phyloP scores from a whole-genome alignment of 2,329 filamentous ascomycete species.

The Colletotrichum kahawae region DNA sequence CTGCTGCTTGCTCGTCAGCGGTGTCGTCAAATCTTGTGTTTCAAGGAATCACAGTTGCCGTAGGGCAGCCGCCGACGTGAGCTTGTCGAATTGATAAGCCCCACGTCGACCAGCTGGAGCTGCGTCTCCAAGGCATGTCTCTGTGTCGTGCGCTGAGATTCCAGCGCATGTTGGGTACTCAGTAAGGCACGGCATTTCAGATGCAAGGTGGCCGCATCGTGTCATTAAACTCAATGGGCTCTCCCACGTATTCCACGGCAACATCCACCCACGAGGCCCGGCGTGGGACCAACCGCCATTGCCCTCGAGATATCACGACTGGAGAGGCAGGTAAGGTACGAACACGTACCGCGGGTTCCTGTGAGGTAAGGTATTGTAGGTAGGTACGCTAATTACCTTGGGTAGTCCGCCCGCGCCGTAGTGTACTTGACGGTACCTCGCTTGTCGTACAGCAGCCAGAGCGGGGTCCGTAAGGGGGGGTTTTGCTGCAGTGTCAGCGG shows the following conservation, averaged over 20 bases:
- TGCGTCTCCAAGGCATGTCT: not conserved
- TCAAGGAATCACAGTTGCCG: not conserved
- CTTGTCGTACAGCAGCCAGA: not conserved
- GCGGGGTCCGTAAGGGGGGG: not conserved
- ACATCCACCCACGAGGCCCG: not conserved
- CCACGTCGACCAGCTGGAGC: not conserved
- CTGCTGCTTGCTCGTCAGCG: not conserved
- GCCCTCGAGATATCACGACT: conserved; percentile 1
- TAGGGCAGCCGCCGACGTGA: not conserved
- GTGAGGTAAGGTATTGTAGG: not conserved
- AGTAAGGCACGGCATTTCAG: not conserved
- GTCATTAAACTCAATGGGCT: not conserved
- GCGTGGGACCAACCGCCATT: not conserved
- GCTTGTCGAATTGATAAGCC: not conserved
- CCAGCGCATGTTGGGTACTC: not conserved
- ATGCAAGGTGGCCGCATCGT: not conserved
- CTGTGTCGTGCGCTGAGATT: not conserved
- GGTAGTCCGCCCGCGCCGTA: not conserved
- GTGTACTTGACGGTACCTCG: not conserved
- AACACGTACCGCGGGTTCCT: conserved; percentile 1
- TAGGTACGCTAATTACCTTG: not conserved
- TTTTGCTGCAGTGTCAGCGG: not conserved
- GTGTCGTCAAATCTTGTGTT: not conserved
- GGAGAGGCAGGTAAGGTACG: not conserved
- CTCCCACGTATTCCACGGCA: not conserved